Base-by-base conservation (phyloP, 345 rosid genomes). In the Erucastrum elatum region DNA sequence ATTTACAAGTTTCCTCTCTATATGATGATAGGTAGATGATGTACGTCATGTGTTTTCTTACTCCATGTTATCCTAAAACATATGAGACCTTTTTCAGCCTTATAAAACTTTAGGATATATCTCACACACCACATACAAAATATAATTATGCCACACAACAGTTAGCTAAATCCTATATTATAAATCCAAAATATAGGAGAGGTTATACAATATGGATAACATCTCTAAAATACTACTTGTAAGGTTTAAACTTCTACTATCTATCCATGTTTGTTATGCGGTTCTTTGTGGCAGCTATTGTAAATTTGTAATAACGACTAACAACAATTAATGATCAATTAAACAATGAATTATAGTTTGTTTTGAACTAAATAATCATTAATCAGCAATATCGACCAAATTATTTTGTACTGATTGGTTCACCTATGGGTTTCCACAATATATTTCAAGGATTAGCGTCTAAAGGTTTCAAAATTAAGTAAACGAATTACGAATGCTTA, bases 21-120 rank as follows among this genome's bases (percentile, higher is more conserved):
- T 69, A 62, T 34, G 49, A 34, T 27, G 39, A 51, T 77, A 51
- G 70, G 56, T 33, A 34, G 15, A 53, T 70, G 80, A 77, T 62
- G 80, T 70, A 41, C 11, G 51, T 41, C 6, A 70, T 53, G 46
- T 70, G 75, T 77, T 65, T 34, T 63, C 75, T 70, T 35, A 15
- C 44, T 64, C 75, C 75, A 77, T 77, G 75, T 70, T 77, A 35
- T 77, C 75, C 46, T 15, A 53, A 3, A 27, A 15, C 0, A 51
- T 39, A 15, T 70, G 59, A 63, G 58, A 64, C 31, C 75, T 70
- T 68, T 56, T 46, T 60, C 11, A 64, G 46, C 70, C 70, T 27
- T 56, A 51, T 15, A 77, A 35, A 70, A 15, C 15, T 35, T 51
- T 70, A 63, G 56, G 26, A 46, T 17, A 6, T 33, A 69, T 51